Conservation (phyloP, 179 eudicot genomes). For the Pouteria campechiana region DNA sequence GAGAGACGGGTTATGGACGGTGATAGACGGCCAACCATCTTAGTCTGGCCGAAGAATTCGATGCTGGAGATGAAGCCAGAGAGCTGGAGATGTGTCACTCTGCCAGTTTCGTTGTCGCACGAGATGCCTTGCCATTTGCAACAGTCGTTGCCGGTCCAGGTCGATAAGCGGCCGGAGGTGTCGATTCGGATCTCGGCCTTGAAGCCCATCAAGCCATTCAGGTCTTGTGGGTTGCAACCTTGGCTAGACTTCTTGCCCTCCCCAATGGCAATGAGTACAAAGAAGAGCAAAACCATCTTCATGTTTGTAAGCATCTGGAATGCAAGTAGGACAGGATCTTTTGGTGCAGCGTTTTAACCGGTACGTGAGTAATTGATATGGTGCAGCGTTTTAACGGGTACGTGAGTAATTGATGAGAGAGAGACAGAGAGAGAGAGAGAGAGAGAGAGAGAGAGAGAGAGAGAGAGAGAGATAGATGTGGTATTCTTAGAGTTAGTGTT, state of each 20-base stretch:
- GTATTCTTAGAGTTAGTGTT: no score
- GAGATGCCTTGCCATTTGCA: slow-evolving; percentile 42
- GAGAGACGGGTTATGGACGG: slow-evolving; percentile 26
- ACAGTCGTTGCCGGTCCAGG: slow-evolving; percentile 35
- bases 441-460: no score
- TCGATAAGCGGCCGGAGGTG: slow-evolving; percentile 24
- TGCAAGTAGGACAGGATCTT: no score
- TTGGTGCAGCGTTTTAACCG: no score
- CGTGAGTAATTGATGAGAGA: no score
- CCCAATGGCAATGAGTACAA: background rate
- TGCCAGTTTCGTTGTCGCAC: slow-evolving; percentile 24
- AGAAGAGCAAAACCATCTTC: no score
- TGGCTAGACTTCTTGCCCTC: background rate
- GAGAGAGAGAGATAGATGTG: no score
- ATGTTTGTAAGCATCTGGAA: no score
- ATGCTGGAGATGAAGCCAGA: slow-evolving; percentile 28
- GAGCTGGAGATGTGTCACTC: slow-evolving; percentile 40
- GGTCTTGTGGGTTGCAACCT: slow-evolving; percentile 29
- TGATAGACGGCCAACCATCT: slow-evolving; percentile 31
- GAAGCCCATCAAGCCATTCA: slow-evolving; percentile 20
- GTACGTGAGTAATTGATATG: no score
- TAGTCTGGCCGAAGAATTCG: slow-evolving; percentile 17
- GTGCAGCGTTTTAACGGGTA: no score
- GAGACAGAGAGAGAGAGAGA: no score
- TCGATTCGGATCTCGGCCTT: slow-evolving; percentile 24